These are phyloP conservation scores for Zangia roseola DNA, from an alignment of 768 basidiomycete species.

Conservation along the genomic window DNA sequence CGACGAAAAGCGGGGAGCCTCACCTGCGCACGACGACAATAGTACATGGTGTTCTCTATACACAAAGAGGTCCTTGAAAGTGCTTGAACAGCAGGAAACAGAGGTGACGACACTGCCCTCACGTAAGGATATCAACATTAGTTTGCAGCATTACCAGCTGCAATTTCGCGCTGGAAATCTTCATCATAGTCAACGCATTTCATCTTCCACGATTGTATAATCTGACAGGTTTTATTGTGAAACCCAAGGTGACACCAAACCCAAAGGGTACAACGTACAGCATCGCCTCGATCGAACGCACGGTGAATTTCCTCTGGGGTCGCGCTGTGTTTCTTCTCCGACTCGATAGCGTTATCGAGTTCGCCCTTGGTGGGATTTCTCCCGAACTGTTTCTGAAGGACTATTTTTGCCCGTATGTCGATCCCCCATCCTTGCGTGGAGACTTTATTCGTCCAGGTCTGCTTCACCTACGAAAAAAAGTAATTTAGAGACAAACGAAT, in stretches of 20 bases:
- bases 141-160: slow-evolving; percentile 6
- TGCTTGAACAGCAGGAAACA: neutral
- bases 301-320: slow-evolving; percentile 12
- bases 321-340: slow-evolving; percentile 10
- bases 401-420: slow-evolving; percentile 15
- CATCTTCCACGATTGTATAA: slow-evolving; percentile 18
- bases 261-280: slow-evolving; percentile 1
- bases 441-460: slow-evolving; percentile 20
- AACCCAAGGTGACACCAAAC: neutral
- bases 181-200: slow-evolving; percentile 24
- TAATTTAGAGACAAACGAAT: neutral
- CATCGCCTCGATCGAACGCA: slow-evolving; percentile 16
- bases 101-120: too few species aligned
- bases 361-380: slow-evolving; percentile 15
- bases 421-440: slow-evolving; percentile 10
- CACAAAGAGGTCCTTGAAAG: too few species aligned
- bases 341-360: neutral
- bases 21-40: too few species aligned
- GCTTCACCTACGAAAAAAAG: slow-evolving; percentile 10
- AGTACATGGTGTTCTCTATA: too few species aligned
- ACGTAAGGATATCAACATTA: neutral
- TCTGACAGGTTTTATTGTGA: slow-evolving; percentile 3
- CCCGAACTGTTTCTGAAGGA: slow-evolving; percentile 13
- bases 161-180: slow-evolving; percentile 17
- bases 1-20: too few species aligned